Base-by-base conservation (phyloP, 208 protist genomes). In the Blastocrithidia nonstop region DNA sequence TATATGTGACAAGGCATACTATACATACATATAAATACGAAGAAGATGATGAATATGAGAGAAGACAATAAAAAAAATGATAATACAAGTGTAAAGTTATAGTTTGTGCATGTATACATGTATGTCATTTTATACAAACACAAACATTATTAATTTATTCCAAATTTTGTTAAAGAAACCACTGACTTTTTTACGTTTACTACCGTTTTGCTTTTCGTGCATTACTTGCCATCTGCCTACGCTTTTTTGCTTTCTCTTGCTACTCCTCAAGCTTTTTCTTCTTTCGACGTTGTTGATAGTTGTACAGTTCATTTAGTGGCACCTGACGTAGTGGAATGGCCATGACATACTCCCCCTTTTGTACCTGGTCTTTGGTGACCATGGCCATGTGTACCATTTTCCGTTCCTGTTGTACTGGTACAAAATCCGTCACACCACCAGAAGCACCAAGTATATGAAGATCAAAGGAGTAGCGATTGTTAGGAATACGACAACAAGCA, bases 241-340 rank as follows among this genome's bases (percentile, higher is more conserved):
- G n/a, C n/a, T n/a, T n/a, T 27, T 61, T n/a, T 41, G 29, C 35
- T 50, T 61, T 11, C 36, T 48, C 22, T 41, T 41, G 5, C 6
- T 9, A 20, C 29, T 35, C 11, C 29, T 35, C 36, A 20, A 6
- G 25, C n/a, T 28, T 31, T 50, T 35, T 13, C 35, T n/a, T 7
- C 32, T 23, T n/a, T n/a, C n/a, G n/a, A n/a, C n/a, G n/a, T 28
- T 61, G 38, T 25, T 61, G 55, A 7, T 24, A 26, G 11, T 32
- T 15, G 37, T 60, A 61, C 13, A 61, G 46, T 15, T 35, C 37
- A 31, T 61, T 41, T 4, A 61, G 40, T 13, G 37, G 41, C 13
- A 61, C 46, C 22, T 61, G 54, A 2, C 42, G 49, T 2, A 61
- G 41, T 2, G 54, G 54, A 22, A 61, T 36, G 7, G 35, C 54